A percentile compares a stretch with the other conserved stretches of the same genome.
Evolutionary conservation across 768 basidiomycete genomes (phyloP).

Genomic region (Termitomyces sp.): DNA sequence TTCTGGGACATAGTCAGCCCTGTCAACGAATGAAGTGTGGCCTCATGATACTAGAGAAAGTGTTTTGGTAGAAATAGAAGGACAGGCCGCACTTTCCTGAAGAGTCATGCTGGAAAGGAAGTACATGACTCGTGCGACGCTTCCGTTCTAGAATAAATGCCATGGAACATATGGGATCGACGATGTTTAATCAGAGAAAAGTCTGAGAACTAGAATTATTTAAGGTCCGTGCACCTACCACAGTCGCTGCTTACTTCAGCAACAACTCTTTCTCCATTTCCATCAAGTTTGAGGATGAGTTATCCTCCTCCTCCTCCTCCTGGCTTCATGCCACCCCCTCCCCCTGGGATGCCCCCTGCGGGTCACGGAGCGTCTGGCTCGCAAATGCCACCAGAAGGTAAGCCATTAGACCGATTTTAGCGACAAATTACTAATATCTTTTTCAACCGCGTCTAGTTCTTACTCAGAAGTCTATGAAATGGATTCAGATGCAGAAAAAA

Average conservation of each 20-base stretch:
- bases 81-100: not conserved
- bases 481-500: constrained; percentile 90
- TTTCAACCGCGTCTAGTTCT: constrained; percentile 40
- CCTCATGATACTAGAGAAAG: not conserved
- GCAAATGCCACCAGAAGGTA: constrained; percentile 43
- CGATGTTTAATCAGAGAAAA: not conserved
- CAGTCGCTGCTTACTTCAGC: constrained; percentile 35
- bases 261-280: constrained; percentile 30
- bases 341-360: constrained; percentile 46
- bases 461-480: constrained; percentile 92
- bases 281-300: constrained; percentile 38
- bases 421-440: constrained; percentile 11
- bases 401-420: constrained; percentile 12
- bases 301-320: constrained; percentile 54
- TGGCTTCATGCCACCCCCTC: constrained; percentile 44
- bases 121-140: not conserved
- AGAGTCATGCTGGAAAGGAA: not conserved
- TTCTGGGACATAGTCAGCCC: not conserved
- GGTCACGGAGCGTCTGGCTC: constrained; percentile 32
- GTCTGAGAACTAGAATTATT: not conserved
- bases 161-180: not conserved
- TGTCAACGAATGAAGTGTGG: not conserved
- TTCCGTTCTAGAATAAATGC: not conserved
- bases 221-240: constrained; percentile 35
- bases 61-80: too few species aligned